Percentiles rank a stretch among this genome's conserved stretches.
These are phyloP conservation scores for Sporothrix luriei DNA, from an alignment of 2,329 filamentous ascomycete genomes.

Conservation along the genomic window DNA sequence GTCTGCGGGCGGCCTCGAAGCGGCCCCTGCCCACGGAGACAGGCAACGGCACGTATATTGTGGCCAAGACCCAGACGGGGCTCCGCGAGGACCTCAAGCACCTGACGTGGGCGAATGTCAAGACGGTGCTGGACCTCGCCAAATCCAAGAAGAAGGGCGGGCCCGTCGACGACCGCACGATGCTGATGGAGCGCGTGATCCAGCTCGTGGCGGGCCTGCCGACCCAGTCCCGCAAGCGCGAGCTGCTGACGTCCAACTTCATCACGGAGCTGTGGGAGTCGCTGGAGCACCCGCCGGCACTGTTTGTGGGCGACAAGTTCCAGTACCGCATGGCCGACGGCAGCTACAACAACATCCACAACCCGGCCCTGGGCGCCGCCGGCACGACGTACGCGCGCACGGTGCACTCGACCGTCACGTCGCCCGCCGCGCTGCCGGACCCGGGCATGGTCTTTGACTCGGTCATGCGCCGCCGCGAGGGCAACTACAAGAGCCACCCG, in stretches of 20 bases:
- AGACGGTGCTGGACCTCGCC: slow-evolving; percentile 64
- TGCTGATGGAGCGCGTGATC: slow-evolving; percentile 74
- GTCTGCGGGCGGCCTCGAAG: slow-evolving; percentile 45
- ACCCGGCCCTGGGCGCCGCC: slow-evolving; percentile 67
- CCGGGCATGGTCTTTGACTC: slow-evolving; percentile 64
- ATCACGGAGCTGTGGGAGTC: slow-evolving; percentile 71
- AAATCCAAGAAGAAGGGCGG: slow-evolving; percentile 64
- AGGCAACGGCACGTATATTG: slow-evolving; percentile 63
- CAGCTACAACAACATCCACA: slow-evolving; percentile 69
- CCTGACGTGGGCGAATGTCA: slow-evolving; percentile 47
- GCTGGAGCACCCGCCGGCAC: slow-evolving; percentile 70
- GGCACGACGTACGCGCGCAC: slow-evolving; percentile 68
- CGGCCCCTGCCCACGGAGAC: slow-evolving; percentile 65
- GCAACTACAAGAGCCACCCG: slow-evolving; percentile 58
- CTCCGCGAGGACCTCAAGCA: slow-evolving; percentile 60
- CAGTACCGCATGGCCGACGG: slow-evolving; percentile 71
- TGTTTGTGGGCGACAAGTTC: slow-evolving; percentile 64
- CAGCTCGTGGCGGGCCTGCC: slow-evolving; percentile 69
- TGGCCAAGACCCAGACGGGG: slow-evolving; percentile 52
- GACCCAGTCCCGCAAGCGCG: slow-evolving; percentile 61
- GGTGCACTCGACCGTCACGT: slow-evolving; percentile 60
- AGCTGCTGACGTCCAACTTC: slow-evolving; percentile 67
- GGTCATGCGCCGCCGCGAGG: slow-evolving; percentile 57
- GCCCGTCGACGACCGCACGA: slow-evolving; percentile 72
- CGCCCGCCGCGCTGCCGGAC: slow-evolving; percentile 68